These are phyloP conservation scores for Bipolaris zeicola DNA, from an alignment of 2,329 filamentous ascomycete species.

Conservation along the genomic window DNA sequence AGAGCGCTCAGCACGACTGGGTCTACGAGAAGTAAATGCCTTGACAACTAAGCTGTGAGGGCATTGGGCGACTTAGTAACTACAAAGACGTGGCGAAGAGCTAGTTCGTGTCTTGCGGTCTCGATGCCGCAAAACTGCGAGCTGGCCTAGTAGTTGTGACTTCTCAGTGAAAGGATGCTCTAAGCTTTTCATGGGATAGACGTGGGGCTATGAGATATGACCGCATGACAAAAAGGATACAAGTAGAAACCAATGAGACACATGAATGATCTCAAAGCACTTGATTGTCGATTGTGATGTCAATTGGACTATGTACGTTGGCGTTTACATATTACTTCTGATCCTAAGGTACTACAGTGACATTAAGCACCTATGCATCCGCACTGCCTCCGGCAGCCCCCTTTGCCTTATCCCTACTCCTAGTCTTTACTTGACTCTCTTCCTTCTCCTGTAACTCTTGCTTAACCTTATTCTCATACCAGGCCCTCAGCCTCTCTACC, in stretches of 20 bases:
- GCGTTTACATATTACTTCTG: too few relatives aligned
- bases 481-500: constrained; percentile 48
- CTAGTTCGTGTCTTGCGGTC: neutral
- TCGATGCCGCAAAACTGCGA: neutral
- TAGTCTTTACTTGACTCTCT: constrained; percentile 16
- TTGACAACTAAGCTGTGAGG: constrained; percentile 1
- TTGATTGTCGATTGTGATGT: constrained; percentile 4
- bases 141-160: constrained; percentile 4
- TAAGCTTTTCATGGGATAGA: neutral
- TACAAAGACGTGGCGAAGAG: neutral
- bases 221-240: constrained; percentile 21
- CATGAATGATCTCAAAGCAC: constrained; percentile 28
- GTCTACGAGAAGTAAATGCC: constrained; percentile 82
- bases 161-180: constrained; percentile 1
- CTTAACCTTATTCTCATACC: constrained; percentile 42
- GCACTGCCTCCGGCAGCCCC: neutral
- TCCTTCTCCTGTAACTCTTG: constrained; percentile 24
- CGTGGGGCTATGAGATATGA: constrained; percentile 19
- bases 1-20: constrained; percentile 85
- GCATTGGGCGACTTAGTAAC: constrained; percentile 10
- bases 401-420: constrained; percentile 21
- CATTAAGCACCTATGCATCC: neutral
- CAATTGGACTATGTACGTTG: neutral
- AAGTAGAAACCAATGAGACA: constrained; percentile 30
- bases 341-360: neutral